Conservation (phyloP, 805 yeast species). For the Lipomyces anomalus region DNA sequence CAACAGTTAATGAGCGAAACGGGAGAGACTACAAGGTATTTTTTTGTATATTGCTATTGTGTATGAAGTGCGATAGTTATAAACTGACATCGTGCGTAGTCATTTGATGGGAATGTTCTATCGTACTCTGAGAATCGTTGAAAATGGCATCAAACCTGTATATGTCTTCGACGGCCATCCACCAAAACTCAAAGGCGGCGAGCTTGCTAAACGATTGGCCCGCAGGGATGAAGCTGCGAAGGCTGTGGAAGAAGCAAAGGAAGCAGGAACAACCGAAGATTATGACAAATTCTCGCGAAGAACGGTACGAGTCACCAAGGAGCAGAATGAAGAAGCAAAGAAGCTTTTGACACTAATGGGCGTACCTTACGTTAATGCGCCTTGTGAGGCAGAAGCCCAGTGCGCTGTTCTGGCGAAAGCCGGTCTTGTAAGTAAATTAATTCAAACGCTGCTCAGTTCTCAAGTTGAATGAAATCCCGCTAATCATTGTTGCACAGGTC, state of each 20-base stretch:
- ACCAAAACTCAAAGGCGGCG: slow-evolving; percentile 89
- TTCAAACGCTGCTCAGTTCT: too few relatives aligned
- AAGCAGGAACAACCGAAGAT: slow-evolving; percentile 74
- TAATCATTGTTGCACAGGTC: slow-evolving; percentile 30
- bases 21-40: slow-evolving; percentile 68
- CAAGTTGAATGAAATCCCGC: too few relatives aligned
- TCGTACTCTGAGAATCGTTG: slow-evolving; percentile 83
- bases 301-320: slow-evolving; percentile 78
- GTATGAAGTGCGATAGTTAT: not conserved
- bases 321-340: slow-evolving; percentile 93
- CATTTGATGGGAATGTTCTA: slow-evolving; percentile 96
- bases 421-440: slow-evolving; percentile 75
- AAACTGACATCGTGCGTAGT: slow-evolving; percentile 36
- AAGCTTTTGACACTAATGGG: slow-evolving; percentile 82
- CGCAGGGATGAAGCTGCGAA: slow-evolving; percentile 79
- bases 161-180: slow-evolving; percentile 98
- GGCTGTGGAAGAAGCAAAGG: slow-evolving; percentile 67
- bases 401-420: slow-evolving; percentile 87
- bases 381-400: slow-evolving; percentile 98
- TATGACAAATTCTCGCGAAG: slow-evolving; percentile 73
- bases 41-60: slow-evolving; percentile 12
- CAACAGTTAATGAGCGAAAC: slow-evolving; percentile 77
- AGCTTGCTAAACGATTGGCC: slow-evolving; percentile 75
- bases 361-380: slow-evolving; percentile 87
- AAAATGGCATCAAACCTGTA: slow-evolving; percentile 90